A percentile compares a stretch with the other conserved stretches of the same genome.
phyloP scores from a whole-genome alignment of 2,329 filamentous ascomycete species.

The Epichloe bromicola region DNA sequence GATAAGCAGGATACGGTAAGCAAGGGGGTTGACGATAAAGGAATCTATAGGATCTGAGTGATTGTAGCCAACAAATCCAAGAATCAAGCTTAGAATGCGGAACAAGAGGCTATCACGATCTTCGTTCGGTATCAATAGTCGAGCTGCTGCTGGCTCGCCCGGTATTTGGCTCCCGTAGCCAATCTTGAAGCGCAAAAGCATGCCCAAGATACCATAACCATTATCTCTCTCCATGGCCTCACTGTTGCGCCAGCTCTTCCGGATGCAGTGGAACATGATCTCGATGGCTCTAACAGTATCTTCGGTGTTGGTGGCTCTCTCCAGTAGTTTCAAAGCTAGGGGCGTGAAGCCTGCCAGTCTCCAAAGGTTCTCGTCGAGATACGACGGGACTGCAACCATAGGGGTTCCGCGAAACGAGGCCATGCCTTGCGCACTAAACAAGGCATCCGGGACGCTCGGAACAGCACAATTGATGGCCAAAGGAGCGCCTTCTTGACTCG shows the following conservation, averaged over 20 bases:
- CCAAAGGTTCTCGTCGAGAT: conserved; percentile 88
- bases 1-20: conserved; percentile 81
- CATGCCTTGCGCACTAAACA: conserved; percentile 70
- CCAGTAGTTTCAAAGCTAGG: conserved; percentile 71
- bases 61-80: conserved; percentile 83
- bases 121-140: conserved; percentile 33
- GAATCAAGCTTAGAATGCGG: conserved; percentile 60
- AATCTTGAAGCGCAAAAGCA: conserved; percentile 73
- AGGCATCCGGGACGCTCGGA: conserved; percentile 74
- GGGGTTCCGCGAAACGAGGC: conserved; percentile 74
- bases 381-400: conserved; percentile 65
- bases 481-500: conserved; percentile 45
- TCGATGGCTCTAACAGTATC: conserved; percentile 66
- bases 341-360: conserved; percentile 82
- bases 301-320: conserved; percentile 57
- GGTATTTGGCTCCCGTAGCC: conserved; percentile 32
- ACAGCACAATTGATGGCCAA: conserved; percentile 82
- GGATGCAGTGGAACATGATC: conserved; percentile 73
- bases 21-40: conserved; percentile 93
- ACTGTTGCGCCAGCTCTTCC: conserved; percentile 91
- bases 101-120: conserved; percentile 44
- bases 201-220: conserved; percentile 77
- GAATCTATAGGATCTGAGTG: conserved; percentile 69
- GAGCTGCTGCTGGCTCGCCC: conserved; percentile 19
- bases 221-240: conserved; percentile 96